Evolutionary conservation across 2,329 filamentous ascomycete species (phyloP).

Genomic region (Fusarium nanum): DNA sequence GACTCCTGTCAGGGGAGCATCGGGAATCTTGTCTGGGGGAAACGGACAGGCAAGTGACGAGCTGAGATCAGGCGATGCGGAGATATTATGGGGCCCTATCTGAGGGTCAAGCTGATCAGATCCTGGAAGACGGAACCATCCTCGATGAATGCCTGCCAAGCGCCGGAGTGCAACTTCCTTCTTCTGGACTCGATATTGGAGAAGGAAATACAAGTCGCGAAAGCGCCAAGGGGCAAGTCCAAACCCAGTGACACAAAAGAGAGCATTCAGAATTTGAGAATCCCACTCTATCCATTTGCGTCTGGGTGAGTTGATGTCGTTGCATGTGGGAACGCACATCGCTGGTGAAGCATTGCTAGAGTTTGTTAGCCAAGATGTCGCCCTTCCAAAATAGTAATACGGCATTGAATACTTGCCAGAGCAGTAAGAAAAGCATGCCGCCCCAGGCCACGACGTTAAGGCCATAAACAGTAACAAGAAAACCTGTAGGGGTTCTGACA

Average conservation of each 20-base stretch:
- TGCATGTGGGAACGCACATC: conserved; percentile 78
- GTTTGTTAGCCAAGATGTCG: conserved; percentile 15
- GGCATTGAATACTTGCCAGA: conserved; percentile 68
- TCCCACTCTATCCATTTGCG: conserved; percentile 87
- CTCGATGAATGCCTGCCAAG: conserved; percentile 78
- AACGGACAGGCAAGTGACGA: conserved; percentile 63
- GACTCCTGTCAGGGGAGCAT: conserved; percentile 76
- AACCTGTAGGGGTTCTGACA: conserved; percentile 78
- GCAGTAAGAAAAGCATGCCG: conserved; percentile 87
- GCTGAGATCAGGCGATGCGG: conserved; percentile 54
- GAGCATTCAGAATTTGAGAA: conserved; percentile 80
- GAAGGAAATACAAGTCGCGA: conserved; percentile 79
- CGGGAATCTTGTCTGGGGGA: conserved; percentile 71
- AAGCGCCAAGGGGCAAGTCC: conserved; percentile 88
- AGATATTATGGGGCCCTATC: conserved; percentile 65
- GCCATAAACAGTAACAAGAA: conserved; percentile 81
- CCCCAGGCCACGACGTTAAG: conserved; percentile 90
- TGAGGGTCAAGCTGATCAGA: conserved; percentile 68
- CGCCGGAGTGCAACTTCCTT: conserved; percentile 69
- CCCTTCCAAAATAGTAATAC: not conserved
- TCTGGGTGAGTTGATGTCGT: conserved; percentile 80
- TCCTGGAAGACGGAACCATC: conserved; percentile 79
- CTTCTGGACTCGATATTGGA: conserved; percentile 69
- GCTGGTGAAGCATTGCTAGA: conserved; percentile 60
- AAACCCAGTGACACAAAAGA: conserved; percentile 90